phyloP scores from a whole-genome alignment of 1,284 basidiomycete genomes.

The Leccinum subrobustum region DNA sequence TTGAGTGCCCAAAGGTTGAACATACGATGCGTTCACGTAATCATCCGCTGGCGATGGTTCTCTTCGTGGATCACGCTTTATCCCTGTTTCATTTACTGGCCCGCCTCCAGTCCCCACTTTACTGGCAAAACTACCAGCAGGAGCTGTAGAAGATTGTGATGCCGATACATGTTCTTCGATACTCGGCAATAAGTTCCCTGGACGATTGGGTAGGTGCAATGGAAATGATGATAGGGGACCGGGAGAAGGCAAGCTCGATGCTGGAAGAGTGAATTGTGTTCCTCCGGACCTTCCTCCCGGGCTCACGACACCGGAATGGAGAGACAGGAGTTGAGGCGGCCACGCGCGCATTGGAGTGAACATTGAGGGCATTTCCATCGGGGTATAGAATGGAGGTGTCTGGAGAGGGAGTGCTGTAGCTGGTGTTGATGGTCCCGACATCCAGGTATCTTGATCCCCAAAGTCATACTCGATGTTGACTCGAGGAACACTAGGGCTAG shows the following conservation, averaged over 20 bases:
- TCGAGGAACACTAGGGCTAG: conserved; percentile 15
- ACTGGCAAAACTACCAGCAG: not conserved
- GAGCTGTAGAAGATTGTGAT: conserved; percentile 1
- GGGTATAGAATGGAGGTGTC: conserved; percentile 32
- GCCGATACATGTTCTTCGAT: conserved; percentile 18
- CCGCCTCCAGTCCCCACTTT: not conserved
- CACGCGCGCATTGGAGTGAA: conserved; percentile 15
- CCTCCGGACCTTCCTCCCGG: conserved; percentile 11
- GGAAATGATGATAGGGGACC: conserved; percentile 17
- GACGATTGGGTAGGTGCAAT: conserved; percentile 23
- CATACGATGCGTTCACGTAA: conserved; percentile 92
- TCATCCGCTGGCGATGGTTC: conserved; percentile 57
- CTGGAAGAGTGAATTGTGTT: conserved; percentile 3
- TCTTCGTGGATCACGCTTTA: conserved; percentile 1
- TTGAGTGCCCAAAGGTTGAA: conserved; percentile 80
- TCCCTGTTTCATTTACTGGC: not conserved
- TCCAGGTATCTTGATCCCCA: conserved; percentile 23
- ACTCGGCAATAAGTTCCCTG: conserved; percentile 15
- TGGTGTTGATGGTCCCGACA: conserved; percentile 25
- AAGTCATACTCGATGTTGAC: conserved; percentile 29
- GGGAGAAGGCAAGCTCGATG: conserved; percentile 4
- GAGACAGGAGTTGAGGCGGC: conserved; percentile 6
- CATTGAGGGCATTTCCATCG: conserved; percentile 27
- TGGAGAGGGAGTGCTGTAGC: conserved; percentile 23
- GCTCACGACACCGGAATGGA: conserved; percentile 3